These are phyloP conservation scores for Coemansia sp. DNA, from an alignment of 192 early-diverging fungal genomes.

Conservation along the genomic window DNA sequence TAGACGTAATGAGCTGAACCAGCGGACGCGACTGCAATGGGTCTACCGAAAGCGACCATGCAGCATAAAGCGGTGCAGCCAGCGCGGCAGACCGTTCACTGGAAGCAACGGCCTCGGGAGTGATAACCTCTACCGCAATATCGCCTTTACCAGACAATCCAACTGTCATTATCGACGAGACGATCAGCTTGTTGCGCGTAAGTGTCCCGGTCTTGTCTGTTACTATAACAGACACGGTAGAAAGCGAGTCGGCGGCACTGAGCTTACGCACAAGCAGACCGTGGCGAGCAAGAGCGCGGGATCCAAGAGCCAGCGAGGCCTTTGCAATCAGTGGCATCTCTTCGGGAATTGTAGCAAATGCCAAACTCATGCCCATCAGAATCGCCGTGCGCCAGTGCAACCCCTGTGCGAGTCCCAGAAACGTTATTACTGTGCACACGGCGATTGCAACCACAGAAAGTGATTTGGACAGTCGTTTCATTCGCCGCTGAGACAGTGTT, in stretches of 20 bases:
- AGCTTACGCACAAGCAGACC: conserved; percentile 66
- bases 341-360: conserved; percentile 54
- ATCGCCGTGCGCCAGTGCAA: conserved; percentile 38
- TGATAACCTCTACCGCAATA: conserved; percentile 36
- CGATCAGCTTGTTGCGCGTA: conserved; percentile 64
- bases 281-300: conserved; percentile 36
- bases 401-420: conserved; percentile 21
- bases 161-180: conserved; percentile 39
- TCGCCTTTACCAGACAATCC: conserved; percentile 4
- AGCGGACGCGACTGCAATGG: conserved; percentile 40
- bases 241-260: conserved; percentile 65
- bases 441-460: conserved; percentile 22
- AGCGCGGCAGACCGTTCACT: conserved; percentile 29
- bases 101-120: conserved; percentile 27
- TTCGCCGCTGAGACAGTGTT: conserved; percentile 27
- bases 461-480: conserved; percentile 20
- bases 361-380: conserved; percentile 42
- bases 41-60: conserved; percentile 46
- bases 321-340: conserved; percentile 53
- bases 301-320: conserved; percentile 35
- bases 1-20: conserved; percentile 13
- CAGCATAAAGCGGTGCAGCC: conserved; percentile 35
- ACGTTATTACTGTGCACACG: conserved; percentile 22
- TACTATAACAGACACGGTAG: conserved; percentile 63
- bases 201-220: conserved; percentile 78